Conservation (phyloP, 192 early-diverging fungal genomes). For the Gryganskiella cystojenkinii region DNA sequence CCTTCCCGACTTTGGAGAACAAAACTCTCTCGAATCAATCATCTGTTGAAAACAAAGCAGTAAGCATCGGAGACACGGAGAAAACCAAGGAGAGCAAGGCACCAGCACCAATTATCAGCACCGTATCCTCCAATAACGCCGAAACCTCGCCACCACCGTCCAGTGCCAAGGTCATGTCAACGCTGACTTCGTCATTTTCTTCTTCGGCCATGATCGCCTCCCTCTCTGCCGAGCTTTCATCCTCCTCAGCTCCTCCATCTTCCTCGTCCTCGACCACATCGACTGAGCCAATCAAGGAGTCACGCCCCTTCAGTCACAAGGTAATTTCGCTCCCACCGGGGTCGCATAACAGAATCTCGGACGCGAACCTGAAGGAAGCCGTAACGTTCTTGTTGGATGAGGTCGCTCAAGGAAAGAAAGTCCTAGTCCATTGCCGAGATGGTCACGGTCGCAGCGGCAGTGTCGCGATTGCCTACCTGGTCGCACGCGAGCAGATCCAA, state of each 20-base stretch:
- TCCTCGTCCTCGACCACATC: too few relatives aligned
- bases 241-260: too few relatives aligned
- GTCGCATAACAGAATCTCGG: conserved; percentile 33
- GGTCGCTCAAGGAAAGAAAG: conserved; percentile 38
- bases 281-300: background rate
- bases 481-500: conserved; percentile 18
- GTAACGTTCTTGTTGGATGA: conserved; percentile 26
- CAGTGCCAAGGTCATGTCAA: conserved; percentile 19
- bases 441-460: conserved; percentile 47
- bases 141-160: background rate
- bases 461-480: conserved; percentile 36
- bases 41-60: too few relatives aligned
- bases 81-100: background rate
- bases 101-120: background rate
- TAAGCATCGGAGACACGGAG: background rate
- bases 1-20: too few relatives aligned
- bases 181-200: conserved; percentile 6
- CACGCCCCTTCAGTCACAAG: conserved; percentile 26
- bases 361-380: conserved; percentile 35
- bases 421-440: conserved; percentile 48
- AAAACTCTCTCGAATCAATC: too few relatives aligned
- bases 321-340: conserved; percentile 34
- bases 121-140: background rate
- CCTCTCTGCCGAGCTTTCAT: background rate
- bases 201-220: conserved; percentile 7